Base-by-base conservation (phyloP, 2,329 filamentous ascomycete species). In the Spiromastix sp. region DNA sequence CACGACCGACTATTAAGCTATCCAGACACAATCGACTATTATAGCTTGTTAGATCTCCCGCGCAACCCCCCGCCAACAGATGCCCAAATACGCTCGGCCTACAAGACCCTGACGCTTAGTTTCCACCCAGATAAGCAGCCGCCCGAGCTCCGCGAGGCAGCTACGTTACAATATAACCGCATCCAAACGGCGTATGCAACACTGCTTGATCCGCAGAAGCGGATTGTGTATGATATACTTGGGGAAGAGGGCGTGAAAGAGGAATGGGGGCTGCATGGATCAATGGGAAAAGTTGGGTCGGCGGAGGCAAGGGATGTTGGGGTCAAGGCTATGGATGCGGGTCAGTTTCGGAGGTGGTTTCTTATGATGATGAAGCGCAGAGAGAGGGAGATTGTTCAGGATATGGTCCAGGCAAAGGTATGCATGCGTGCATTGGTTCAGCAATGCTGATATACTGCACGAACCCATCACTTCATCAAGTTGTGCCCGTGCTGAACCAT, bases 51-150 rank as follows among this genome's bases (percentile, higher is more conserved):
- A 5, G 56, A 55, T 5, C 53, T 66, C 10, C 43, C 58, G 8
- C 53, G 52, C 34, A 42, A 52, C 4, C 61, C 60, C n/a, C 49
- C 59, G 2, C 61, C 61, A 2, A 57, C 54, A 20, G 57, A 61
- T 5, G 42, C 59, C 17, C 52, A 63, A 28, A 60, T 66, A 33
- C 60, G 61, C 17, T 56, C 60, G 26, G 62, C 62, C n/a, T 64
- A 63, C 43, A 58, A 57, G 32, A 58, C 48, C 19, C 44, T 65
- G 36, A 59, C 57, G 6, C 52, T 64, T 16, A 62, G 56, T 42
- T 64, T 66, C 37, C 62, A 66, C 33, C 62, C 62, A 12, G 62
- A 66, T 43, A 64, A 64, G 42, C 62, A 66, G 36, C 61, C 61
- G 4, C 32, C 50, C 24, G 50, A 61, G 26, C 45, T 58, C 21